Evolutionary conservation across 148 eudicot species (phyloP).

Genomic region (Persicaria maculosa): DNA sequence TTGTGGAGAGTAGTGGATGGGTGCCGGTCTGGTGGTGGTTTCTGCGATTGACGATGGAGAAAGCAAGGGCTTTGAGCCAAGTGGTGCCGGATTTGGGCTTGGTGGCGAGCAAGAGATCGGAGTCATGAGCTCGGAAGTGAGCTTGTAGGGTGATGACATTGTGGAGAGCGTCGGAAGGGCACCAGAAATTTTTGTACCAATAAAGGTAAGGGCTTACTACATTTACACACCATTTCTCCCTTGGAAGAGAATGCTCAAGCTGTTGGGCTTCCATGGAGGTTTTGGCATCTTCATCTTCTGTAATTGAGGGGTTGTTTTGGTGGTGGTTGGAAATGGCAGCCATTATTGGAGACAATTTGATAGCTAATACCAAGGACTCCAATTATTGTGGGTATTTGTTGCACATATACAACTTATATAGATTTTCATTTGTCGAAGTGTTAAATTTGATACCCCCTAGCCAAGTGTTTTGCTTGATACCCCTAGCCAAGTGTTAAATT

Average conservation of each 20-base stretch:
- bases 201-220: neutral
- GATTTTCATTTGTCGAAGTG: too few relatives aligned
- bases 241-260: neutral
- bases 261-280: too few relatives aligned
- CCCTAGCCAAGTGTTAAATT: too few relatives aligned
- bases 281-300: too few relatives aligned
- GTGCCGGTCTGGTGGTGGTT: neutral
- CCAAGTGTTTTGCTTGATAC: too few relatives aligned
- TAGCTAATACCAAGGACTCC: too few relatives aligned
- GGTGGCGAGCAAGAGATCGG: conserved; percentile 14
- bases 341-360: too few relatives aligned
- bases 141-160: conserved; percentile 4
- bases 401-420: too few relatives aligned
- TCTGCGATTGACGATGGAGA: neutral
- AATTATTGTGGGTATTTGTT: too few relatives aligned
- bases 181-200: conserved; percentile 21
- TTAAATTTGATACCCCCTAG: too few relatives aligned
- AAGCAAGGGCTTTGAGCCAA: conserved; percentile 10
- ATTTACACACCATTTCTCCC: neutral
- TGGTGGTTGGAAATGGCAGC: too few relatives aligned
- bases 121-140: conserved; percentile 9
- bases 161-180: conserved; percentile 5
- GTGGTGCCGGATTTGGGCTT: conserved; percentile 12
- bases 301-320: too few relatives aligned
- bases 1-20: neutral